phyloP scores from a whole-genome alignment of 164 flowering plant genomes.

The Santalum album region DNA sequence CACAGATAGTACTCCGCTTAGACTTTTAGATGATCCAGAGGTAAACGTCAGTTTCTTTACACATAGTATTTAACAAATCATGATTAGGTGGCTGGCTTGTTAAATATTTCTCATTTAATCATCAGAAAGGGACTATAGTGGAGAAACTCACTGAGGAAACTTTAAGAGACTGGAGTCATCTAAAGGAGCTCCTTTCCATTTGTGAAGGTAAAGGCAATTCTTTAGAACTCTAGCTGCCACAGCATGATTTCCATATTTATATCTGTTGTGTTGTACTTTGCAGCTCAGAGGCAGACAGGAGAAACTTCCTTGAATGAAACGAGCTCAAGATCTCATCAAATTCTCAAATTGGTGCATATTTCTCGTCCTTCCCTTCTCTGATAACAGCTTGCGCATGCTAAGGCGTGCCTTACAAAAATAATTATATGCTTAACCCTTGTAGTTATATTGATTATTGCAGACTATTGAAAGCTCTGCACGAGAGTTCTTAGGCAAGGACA shows the following conservation, averaged over 20 bases:
- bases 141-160: constrained; percentile 80
- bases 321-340: constrained; percentile 98
- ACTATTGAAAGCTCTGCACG: constrained; percentile 80
- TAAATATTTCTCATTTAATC: background rate
- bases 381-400: background rate
- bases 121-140: constrained; percentile 86
- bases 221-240: background rate
- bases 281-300: constrained; percentile 89
- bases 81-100: background rate
- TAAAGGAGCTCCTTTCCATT: constrained; percentile 59
- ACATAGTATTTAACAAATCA: background rate
- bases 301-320: constrained; percentile 85
- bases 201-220: constrained; percentile 59
- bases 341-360: constrained; percentile 59
- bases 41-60: constrained; percentile 23
- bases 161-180: constrained; percentile 52
- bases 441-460: constrained; percentile 26
- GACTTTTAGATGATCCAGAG: constrained; percentile 97
- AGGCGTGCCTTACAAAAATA: too few species aligned
- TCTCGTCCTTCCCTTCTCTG: background rate
- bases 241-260: background rate
- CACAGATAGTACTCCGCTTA: constrained; percentile 57
- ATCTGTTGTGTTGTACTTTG: constrained; percentile 9
- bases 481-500: constrained; percentile 35
- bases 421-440: background rate